These are phyloP conservation scores for Claviceps paspali DNA, from an alignment of 2,329 filamentous ascomycete genomes.

Conservation along the genomic window DNA sequence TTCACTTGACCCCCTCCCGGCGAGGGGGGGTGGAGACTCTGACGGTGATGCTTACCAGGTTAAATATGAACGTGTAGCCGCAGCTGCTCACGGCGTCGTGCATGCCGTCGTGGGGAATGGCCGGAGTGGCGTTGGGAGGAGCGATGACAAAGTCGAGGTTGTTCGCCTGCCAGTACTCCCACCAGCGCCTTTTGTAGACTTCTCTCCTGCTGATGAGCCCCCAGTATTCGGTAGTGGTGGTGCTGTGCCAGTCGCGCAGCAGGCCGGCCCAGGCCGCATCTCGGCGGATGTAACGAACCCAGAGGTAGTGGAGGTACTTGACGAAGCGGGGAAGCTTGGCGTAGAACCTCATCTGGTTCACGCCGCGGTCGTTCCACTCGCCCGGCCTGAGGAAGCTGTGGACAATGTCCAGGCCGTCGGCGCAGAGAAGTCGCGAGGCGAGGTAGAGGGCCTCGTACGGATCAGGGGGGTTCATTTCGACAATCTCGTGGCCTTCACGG, in stretches of 20 bases:
- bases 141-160: slow-evolving; percentile 66
- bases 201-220: slow-evolving; percentile 64
- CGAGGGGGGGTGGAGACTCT: background rate
- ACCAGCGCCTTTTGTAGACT: slow-evolving; percentile 62
- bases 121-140: slow-evolving; percentile 81
- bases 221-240: slow-evolving; percentile 69
- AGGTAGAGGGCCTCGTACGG: slow-evolving; percentile 64
- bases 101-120: slow-evolving; percentile 78
- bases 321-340: slow-evolving; percentile 58
- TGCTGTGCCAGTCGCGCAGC: slow-evolving; percentile 56
- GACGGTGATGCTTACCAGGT: slow-evolving; percentile 43
- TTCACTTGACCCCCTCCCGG: too few relatives aligned
- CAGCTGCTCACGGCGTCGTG: slow-evolving; percentile 71
- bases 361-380: slow-evolving; percentile 68
- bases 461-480: slow-evolving; percentile 46
- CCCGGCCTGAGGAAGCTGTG: slow-evolving; percentile 59
- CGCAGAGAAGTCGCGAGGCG: slow-evolving; percentile 66
- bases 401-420: slow-evolving; percentile 72
- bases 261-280: slow-evolving; percentile 69
- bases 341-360: slow-evolving; percentile 57
- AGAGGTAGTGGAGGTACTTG: slow-evolving; percentile 78
- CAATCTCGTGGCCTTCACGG: slow-evolving; percentile 60
- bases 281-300: slow-evolving; percentile 67
- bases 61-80: slow-evolving; percentile 89
- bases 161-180: slow-evolving; percentile 66